Evolutionary conservation across 2,329 filamentous ascomycete species (phyloP).

Genomic region (Trichophyton mentagrophytes): DNA sequence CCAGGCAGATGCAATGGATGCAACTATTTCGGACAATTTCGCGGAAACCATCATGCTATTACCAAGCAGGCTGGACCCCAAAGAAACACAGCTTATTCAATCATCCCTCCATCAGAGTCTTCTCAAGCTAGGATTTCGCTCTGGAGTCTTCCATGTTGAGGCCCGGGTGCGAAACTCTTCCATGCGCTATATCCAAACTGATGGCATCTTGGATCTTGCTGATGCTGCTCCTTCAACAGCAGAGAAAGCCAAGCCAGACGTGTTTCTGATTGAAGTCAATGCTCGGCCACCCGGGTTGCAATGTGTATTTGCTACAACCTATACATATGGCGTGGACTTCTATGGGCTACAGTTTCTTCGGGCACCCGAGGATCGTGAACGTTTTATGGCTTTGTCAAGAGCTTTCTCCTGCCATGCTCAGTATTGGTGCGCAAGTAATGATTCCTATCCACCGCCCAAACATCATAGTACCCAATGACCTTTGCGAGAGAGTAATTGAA

Average conservation of each 20-base stretch:
- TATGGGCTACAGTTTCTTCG: neutral
- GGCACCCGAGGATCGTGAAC: neutral
- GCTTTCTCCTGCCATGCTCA: slow-evolving; percentile 14
- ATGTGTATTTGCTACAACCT: slow-evolving; percentile 4
- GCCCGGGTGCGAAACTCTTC: slow-evolving; percentile 4
- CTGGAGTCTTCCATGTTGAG: slow-evolving; percentile 7
- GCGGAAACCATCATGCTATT: neutral
- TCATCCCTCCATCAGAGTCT: neutral
- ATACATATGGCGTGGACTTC: slow-evolving; percentile 19
- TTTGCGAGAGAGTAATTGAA: neutral
- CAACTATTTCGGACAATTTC: neutral
- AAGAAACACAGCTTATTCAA: neutral
- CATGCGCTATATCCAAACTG: neutral
- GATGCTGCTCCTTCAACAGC: neutral
- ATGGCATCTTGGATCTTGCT: neutral
- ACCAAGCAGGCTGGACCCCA: neutral
- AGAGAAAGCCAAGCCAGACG: neutral
- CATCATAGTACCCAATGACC: neutral
- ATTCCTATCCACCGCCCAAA: neutral
- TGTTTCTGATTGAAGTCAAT: slow-evolving; percentile 21
- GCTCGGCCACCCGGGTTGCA: slow-evolving; percentile 15
- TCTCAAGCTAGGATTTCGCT: neutral
- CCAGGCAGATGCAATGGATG: neutral
- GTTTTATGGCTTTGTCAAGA: slow-evolving; percentile 12
- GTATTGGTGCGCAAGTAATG: neutral